A percentile compares a stretch with the other conserved stretches of the same genome.
Evolutionary conservation across 257 asterid genomes (phyloP).

Genomic region (Lycium ferocissimum): DNA sequence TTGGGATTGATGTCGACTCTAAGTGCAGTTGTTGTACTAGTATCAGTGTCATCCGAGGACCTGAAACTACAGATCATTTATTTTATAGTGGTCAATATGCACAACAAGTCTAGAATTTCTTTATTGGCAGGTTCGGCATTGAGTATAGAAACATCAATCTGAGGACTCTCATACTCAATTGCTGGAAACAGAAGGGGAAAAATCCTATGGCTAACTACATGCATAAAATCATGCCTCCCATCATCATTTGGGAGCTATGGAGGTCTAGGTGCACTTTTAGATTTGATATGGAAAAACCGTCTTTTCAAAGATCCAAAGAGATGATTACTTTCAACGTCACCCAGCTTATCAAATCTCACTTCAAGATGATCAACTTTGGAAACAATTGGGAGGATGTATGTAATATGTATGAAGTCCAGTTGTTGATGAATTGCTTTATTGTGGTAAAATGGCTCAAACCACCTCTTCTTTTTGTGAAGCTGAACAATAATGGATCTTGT

Average conservation of each 20-base stretch:
- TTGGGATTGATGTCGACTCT: too few relatives aligned
- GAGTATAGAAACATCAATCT: background rate
- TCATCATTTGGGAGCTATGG: background rate
- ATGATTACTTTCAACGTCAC: background rate
- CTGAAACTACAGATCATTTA: background rate
- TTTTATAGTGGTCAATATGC: background rate
- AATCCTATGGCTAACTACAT: background rate
- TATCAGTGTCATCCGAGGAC: too few relatives aligned
- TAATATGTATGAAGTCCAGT: too few relatives aligned
- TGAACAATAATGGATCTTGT: background rate
- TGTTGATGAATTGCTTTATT: background rate
- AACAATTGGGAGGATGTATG: background rate
- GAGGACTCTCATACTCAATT: background rate
- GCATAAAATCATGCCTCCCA: background rate
- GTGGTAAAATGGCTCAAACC: background rate
- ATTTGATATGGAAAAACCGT: background rate
- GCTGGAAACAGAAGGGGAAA: too few relatives aligned
- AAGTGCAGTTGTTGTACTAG: too few relatives aligned
- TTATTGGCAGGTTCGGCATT: background rate
- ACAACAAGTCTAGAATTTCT: background rate
- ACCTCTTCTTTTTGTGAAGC: background rate
- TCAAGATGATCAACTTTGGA: background rate
- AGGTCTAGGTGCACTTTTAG: background rate
- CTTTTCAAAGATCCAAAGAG: background rate
- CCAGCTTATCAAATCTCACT: background rate